Base-by-base conservation (phyloP, 306 rosid species). In the Senna tora region DNA sequence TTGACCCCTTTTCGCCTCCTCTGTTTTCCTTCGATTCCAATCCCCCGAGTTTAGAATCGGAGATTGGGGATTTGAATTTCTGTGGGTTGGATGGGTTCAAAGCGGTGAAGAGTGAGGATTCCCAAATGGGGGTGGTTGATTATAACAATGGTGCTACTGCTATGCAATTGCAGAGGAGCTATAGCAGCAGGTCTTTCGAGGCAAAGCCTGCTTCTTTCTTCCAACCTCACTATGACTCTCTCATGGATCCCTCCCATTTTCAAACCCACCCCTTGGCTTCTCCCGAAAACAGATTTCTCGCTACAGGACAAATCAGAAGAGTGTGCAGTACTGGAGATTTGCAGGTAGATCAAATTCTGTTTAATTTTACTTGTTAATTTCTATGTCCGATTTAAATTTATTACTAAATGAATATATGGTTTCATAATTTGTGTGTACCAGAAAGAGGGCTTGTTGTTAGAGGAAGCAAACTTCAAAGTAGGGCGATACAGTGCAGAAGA, bases 401-500 rank as follows among this genome's bases (percentile, higher is more conserved):
- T 53, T 33, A 38, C 21, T 52, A 42, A 25, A 25, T 25, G n/a
- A n/a, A n/a, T n/a, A 69, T 41, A 16, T 13, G 56, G 21, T 67
- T 43, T 56, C 43, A 50, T 25, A 25, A 25, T 25, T 25, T 14
- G 28, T 41, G 28, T 41, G 57, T 36, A 39, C 4, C 76, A 91
- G 97, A 89, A 76, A 65, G 95, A 85, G 52, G 75, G 72, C 61
- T 69, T 83, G 22, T 66, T 70, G 46, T 64, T 54, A 75, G 98
- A 89, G 74, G 94, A 89, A 79, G 50, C 74, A 13, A 87, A 83
- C 64, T 73, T 82, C 77, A 91, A 94, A 85, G 92, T 86, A 22
- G 92, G 92, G 13, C 88, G 84, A 32, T 94, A 91, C 80, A 86
- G 85, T 72, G 90, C 92, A 0, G 97, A 94, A 71, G 97, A 94